Evolutionary conservation across 225 moss, liverwort and hornwort species (phyloP).

Genomic region (Physcomitrium patens): DNA sequence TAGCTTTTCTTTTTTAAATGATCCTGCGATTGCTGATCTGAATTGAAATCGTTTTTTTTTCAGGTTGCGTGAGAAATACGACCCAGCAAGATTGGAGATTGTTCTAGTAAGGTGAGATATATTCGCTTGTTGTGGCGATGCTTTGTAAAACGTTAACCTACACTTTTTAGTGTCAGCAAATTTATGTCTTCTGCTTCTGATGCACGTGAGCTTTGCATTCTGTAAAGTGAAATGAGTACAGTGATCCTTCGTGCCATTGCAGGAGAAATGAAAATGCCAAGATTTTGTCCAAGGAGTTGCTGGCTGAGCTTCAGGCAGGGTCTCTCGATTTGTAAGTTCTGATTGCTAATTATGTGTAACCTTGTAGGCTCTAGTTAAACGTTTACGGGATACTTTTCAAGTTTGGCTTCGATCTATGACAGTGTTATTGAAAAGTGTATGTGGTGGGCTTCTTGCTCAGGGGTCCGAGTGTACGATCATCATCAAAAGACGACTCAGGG

Average conservation of each 20-base stretch:
- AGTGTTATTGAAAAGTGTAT: constrained; percentile 1
- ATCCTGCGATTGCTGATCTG: constrained; percentile 20
- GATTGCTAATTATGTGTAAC: constrained; percentile 1
- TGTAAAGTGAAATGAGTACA: constrained; percentile 12
- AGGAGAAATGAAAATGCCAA: constrained; percentile 97
- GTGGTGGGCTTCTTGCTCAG: constrained; percentile 44
- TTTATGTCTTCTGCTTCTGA: constrained; percentile 2
- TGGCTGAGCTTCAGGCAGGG: constrained; percentile 87
- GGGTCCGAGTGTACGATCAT: constrained; percentile 80
- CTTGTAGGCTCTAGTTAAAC: background rate
- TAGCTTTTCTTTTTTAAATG: constrained; percentile 5
- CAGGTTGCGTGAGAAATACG: constrained; percentile 99
- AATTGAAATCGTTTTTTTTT: constrained; percentile 3
- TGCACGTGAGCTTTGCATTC: background rate
- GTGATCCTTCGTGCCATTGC: constrained; percentile 26
- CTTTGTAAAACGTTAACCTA: background rate
- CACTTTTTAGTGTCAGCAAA: background rate
- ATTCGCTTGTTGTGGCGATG: constrained; percentile 11
- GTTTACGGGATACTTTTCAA: background rate
- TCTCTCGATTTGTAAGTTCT: constrained; percentile 87
- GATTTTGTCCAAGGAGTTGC: constrained; percentile 86
- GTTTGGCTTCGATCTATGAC: background rate
- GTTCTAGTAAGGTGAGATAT: constrained; percentile 70
- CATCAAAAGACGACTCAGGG: constrained; percentile 74
- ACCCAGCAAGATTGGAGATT: constrained; percentile 90